These are phyloP conservation scores for Kandelia obovata DNA, from an alignment of 345 rosid species.

Conservation along the genomic window DNA sequence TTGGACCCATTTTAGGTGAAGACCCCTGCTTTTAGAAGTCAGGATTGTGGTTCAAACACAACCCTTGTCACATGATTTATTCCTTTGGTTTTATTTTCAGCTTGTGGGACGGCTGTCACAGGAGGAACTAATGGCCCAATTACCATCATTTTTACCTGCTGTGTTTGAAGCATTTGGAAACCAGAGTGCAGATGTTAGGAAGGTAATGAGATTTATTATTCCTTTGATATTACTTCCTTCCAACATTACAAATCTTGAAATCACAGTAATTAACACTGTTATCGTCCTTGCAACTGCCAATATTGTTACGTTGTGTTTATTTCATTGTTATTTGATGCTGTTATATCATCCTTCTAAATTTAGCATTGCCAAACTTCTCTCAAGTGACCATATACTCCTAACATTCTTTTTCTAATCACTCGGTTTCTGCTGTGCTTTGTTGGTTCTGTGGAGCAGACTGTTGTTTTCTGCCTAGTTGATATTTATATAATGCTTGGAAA, in stretches of 20 bases:
- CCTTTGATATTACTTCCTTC: background rate
- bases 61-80: too few species aligned
- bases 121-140: constrained; percentile 78
- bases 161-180: constrained; percentile 95
- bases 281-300: too few species aligned
- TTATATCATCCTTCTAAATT: too few species aligned
- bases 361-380: too few species aligned
- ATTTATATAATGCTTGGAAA: constrained; percentile 97
- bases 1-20: background rate
- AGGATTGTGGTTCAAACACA: too few species aligned
- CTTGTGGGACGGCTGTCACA: constrained; percentile 90
- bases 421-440: background rate
- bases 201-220: constrained; percentile 44
- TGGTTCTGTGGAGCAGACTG: constrained; percentile 56
- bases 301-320: too few species aligned
- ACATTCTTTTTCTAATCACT: background rate
- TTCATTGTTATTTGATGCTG: too few species aligned
- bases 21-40: too few species aligned
- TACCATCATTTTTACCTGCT: constrained; percentile 88
- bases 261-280: background rate
- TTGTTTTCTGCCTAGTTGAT: constrained; percentile 97
- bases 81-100: constrained; percentile 40
- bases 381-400: background rate
- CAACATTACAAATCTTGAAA: background rate
- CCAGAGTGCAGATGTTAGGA: constrained; percentile 97